phyloP scores from a whole-genome alignment of 768 basidiomycete genomes.

The Cubamyces sp. region DNA sequence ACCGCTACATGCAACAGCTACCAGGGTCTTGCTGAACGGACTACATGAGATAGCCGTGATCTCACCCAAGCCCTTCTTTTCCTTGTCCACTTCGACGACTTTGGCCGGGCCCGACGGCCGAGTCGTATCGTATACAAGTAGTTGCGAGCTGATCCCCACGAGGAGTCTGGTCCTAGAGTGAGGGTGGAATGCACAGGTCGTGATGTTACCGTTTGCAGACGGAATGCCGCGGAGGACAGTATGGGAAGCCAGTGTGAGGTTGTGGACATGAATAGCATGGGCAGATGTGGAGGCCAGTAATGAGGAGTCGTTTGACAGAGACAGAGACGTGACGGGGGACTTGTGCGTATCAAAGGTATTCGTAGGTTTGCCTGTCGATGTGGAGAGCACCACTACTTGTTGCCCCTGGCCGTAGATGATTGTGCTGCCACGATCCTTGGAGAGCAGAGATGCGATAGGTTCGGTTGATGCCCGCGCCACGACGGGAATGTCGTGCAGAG shows the following conservation, averaged over 20 bases:
- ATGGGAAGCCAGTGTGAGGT: conserved; percentile 57
- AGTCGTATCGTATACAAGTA: conserved; percentile 66
- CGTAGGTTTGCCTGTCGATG: conserved; percentile 43
- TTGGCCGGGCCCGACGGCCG: conserved; percentile 61
- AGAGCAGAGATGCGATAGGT: conserved; percentile 36
- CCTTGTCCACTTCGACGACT: conserved; percentile 46
- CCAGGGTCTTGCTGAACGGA: conserved; percentile 76
- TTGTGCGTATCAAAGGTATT: conserved; percentile 60
- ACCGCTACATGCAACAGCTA: conserved; percentile 57
- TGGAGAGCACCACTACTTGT: conserved; percentile 56
- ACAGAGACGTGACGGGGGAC: conserved; percentile 51
- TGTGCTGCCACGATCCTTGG: conserved; percentile 41
- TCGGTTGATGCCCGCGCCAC: conserved; percentile 33
- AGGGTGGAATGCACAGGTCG: conserved; percentile 62
- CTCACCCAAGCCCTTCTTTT: conserved; percentile 48
- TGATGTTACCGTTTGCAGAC: conserved; percentile 32
- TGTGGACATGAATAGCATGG: conserved; percentile 59
- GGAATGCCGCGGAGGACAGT: conserved; percentile 59
- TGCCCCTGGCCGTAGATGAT: conserved; percentile 53
- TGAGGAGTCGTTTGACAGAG: conserved; percentile 60
- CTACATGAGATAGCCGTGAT: conserved; percentile 64
- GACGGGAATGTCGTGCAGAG: conserved; percentile 42
- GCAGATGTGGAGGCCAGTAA: conserved; percentile 61
- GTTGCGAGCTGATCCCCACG: conserved; percentile 52
- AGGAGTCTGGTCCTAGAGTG: conserved; percentile 65